phyloP scores from a whole-genome alignment of 2,329 filamentous ascomycete genomes.

The Diaporthe citriasiana region DNA sequence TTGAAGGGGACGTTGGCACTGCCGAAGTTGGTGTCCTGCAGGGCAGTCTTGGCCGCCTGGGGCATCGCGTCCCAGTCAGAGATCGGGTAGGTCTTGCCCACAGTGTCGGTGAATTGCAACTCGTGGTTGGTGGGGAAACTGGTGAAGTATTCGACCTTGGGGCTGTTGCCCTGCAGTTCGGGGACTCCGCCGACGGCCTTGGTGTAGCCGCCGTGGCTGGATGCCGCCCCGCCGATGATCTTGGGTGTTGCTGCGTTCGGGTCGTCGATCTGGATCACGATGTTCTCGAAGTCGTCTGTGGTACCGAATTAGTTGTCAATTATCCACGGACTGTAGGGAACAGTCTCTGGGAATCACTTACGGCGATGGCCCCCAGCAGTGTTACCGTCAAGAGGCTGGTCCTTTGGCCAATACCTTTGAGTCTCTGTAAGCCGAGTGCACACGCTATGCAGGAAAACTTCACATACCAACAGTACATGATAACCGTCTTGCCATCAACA shows the following conservation, averaged over 20 bases:
- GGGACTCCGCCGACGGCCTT: slow-evolving; percentile 44
- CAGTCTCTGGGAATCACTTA: neutral
- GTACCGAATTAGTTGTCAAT: neutral
- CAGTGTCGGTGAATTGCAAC: slow-evolving; percentile 53
- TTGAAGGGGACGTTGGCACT: slow-evolving; percentile 58
- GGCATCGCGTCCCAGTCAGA: slow-evolving; percentile 59
- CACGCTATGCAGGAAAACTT: too few relatives aligned
- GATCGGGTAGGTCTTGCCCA: slow-evolving; percentile 54
- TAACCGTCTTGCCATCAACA: slow-evolving; percentile 48
- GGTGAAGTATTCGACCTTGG: slow-evolving; percentile 53
- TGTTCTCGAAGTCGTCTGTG: slow-evolving; percentile 54
- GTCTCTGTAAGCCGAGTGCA: too few relatives aligned
- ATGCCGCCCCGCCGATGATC: slow-evolving; percentile 53
- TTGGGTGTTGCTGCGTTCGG: slow-evolving; percentile 42
- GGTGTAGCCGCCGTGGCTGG: slow-evolving; percentile 53
- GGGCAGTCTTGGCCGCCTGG: slow-evolving; percentile 49
- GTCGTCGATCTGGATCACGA: slow-evolving; percentile 51
- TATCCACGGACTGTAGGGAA: neutral
- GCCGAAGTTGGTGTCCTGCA: slow-evolving; percentile 56
- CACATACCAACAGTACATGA: slow-evolving; percentile 60
- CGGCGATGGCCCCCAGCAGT: slow-evolving; percentile 52
- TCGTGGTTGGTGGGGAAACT: slow-evolving; percentile 53
- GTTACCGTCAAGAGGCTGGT: slow-evolving; percentile 51
- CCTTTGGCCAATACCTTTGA: too few relatives aligned
- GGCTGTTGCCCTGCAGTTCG: slow-evolving; percentile 43